Evolutionary conservation across 768 basidiomycete genomes (phyloP), one percentile per base, ranked within the genome.

Genomic region (Hygrocybe coccinea): DNA sequence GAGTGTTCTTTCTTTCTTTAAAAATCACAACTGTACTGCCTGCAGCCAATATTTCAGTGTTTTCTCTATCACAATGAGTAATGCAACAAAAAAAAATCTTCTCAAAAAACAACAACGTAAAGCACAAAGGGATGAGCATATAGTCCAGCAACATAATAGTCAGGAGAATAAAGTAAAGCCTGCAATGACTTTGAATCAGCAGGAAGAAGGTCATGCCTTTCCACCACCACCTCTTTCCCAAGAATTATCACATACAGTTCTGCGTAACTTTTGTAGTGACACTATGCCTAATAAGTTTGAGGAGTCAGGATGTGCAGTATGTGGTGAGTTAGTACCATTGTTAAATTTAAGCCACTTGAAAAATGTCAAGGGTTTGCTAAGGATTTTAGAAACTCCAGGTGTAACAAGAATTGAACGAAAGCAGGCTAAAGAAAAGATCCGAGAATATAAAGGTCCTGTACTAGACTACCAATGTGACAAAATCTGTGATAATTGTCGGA

Each of bases 241-340:
- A 5, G 11, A 45, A 24, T n/a, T 52, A 2, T 4, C 24, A 21
- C 49, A 57, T 34, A 47, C 22, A 10, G 38, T 57, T 11, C 29
- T 47, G 7, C 37, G 25, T 29, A 44, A 38, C 17, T 52, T 48
- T 10, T 57, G 56, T 33, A 45, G 36, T 2, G 43, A 38, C 17
- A 53, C 25, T 11, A 8, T 5, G 11, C 51, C 56, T 11, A 34
- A 38, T 10, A 25, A 45, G 9, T 44, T 69, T 43, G 54, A 64
- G 44, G 71, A 72, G 54, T 52, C 53, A 19, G 68, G 69, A 15
- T 72, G 70, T 62, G 63, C 66, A 2, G 68, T 72, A 9, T 72
- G 69, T 60, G 70, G 66, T 2, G 33, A 59, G 33, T 52, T 69
- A 19, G 57, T 25, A 2, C 54, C 52, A 12, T 21, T 37, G 11